These are phyloP conservation scores for Teunomyces lycoperdinae DNA, from an alignment of 805 yeast genomes.

Conservation along the genomic window DNA sequence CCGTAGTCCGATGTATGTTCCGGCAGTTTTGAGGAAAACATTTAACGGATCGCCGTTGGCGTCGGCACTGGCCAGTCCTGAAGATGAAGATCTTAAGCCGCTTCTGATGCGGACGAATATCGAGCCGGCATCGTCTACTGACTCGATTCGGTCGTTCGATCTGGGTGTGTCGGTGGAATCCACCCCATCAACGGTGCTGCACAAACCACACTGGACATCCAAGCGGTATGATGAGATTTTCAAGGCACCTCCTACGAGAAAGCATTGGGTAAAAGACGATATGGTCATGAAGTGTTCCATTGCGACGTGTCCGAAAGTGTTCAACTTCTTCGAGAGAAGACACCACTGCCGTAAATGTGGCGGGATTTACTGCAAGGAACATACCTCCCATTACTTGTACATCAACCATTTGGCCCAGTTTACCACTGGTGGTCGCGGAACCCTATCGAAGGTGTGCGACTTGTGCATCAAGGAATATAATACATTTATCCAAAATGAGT, in stretches of 20 bases:
- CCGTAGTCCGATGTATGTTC: conserved; percentile 82
- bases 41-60: conserved; percentile 9
- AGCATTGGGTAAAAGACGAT: conserved; percentile 76
- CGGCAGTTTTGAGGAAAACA: conserved; percentile 73
- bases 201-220: conserved; percentile 4
- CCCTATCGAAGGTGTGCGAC: conserved; percentile 68
- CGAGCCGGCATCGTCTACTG: conserved; percentile 9
- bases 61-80: neutral
- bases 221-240: conserved; percentile 25
- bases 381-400: conserved; percentile 55
- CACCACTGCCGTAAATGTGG: conserved; percentile 90
- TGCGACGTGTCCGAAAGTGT: conserved; percentile 53
- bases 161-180: conserved; percentile 30
- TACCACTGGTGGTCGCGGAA: conserved; percentile 65
- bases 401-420: conserved; percentile 59
- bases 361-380: conserved; percentile 71
- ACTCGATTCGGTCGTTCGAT: conserved; percentile 32
- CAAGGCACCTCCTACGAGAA: conserved; percentile 49
- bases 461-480: conserved; percentile 62
- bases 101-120: neutral
- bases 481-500: conserved; percentile 41
- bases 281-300: conserved; percentile 58
- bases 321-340: conserved; percentile 74
- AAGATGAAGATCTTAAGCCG: neutral
- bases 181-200: conserved; percentile 12